Base-by-base conservation (phyloP, 495 filamentous ascomycete species). In the Saxophila tyrrhenica region DNA sequence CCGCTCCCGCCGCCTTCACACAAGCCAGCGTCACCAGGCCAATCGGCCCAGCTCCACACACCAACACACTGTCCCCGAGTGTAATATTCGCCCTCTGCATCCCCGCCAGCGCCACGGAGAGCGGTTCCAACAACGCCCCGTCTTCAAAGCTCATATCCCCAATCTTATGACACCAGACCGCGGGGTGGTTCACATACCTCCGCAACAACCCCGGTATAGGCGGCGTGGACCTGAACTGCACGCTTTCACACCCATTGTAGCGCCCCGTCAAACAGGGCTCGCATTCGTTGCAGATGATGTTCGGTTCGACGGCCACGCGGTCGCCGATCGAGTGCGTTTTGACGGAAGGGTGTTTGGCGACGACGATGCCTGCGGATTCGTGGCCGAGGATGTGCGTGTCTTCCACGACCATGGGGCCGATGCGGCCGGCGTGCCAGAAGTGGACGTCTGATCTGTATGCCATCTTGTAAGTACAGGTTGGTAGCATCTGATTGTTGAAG, bases 391-490 rank as follows among this genome's bases (percentile, higher is more conserved):
- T 86, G 65, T 95, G 89, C 65, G 87, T 83, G 59, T 78, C 83
- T 51, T 76, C 77, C 25, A 96, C 89, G 57, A 94, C 83, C 89
- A 95, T 96, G 51, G 89, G 89, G 15, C 89, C 89, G 64, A 96
- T 95, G 70, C 84, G 86, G 57, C 89, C 89, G 32, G 83, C 84
- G 66, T 90, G 88, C 89, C 89, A 94, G 77, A 96, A 96, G 72
- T 95, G 89, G 25, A 96, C 82, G 69, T 95, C 89, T 51, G 88
- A 94, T 45, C 87, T 94, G 63, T 38, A 25, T 41, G 9, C 7
- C 23, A 1, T 2, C 39, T 29, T 49, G 50, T n/a, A n/a, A n/a
- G n/a, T n/a, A n/a, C 24, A 21, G 11, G 45, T 7, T 39, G n/a
- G 21, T 42, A 20, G 58, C 65, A 8, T 69, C 57, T 48, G 15